Evolutionary conservation across 768 basidiomycete genomes (phyloP).

Genomic region (Xanthoconium stramineum): DNA sequence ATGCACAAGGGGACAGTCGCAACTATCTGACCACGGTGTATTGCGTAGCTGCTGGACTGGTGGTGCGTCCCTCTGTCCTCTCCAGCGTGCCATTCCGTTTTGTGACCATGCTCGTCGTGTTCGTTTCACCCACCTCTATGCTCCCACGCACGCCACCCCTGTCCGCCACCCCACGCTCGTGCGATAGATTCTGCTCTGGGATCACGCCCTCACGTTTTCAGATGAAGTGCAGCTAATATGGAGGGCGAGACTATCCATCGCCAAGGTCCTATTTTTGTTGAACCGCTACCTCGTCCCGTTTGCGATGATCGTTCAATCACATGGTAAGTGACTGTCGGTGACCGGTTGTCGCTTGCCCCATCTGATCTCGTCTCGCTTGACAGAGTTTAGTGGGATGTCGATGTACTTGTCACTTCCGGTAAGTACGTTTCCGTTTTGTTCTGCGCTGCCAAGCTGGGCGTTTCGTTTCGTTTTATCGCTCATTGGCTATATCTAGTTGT

Average conservation of each 20-base stretch:
- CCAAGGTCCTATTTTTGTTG: slow-evolving; percentile 34
- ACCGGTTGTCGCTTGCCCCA: background rate
- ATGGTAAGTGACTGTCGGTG: slow-evolving; percentile 26
- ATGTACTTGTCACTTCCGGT: slow-evolving; percentile 14
- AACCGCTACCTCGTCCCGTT: slow-evolving; percentile 34
- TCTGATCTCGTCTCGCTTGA: background rate
- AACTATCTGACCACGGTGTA: background rate
- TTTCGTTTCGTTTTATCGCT: background rate
- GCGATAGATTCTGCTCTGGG: slow-evolving; percentile 32
- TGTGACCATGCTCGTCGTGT: background rate
- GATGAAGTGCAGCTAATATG: slow-evolving; percentile 35
- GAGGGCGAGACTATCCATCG: slow-evolving; percentile 24
- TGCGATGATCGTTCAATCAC: slow-evolving; percentile 27
- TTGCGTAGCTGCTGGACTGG: slow-evolving; percentile 21
- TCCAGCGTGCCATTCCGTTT: background rate
- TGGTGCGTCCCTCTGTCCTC: slow-evolving; percentile 13
- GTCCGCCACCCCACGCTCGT: background rate
- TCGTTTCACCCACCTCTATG: background rate
- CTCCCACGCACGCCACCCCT: background rate
- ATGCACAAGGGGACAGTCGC: background rate
- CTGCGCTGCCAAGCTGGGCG: no score
- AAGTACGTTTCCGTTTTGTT: background rate
- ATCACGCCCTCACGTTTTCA: slow-evolving; percentile 32
- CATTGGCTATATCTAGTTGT: slow-evolving; percentile 14
- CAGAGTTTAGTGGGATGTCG: slow-evolving; percentile 24